phyloP scores from a whole-genome alignment of 768 basidiomycete species.

The Leccinum subtestaceum region DNA sequence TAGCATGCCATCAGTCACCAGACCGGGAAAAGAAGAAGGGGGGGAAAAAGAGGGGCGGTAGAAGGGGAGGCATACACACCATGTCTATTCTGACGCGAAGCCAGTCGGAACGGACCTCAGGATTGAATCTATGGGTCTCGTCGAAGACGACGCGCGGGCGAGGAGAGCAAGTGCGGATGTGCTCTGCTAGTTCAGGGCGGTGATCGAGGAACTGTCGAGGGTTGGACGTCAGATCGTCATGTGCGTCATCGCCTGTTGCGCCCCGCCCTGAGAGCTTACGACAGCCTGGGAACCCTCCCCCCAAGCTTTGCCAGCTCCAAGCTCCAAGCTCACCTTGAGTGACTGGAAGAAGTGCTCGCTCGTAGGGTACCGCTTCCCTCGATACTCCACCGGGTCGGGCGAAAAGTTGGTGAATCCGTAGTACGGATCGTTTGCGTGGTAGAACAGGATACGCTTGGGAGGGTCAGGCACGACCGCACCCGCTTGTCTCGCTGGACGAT shows the following conservation, averaged over 20 bases:
- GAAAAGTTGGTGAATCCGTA: slow-evolving; percentile 47
- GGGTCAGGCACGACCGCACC: background rate
- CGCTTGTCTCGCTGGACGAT: background rate
- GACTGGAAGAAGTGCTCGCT: slow-evolving; percentile 49
- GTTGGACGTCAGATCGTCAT: slow-evolving; percentile 12
- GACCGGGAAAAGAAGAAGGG: background rate
- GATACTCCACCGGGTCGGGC: slow-evolving; percentile 38
- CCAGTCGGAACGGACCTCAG: slow-evolving; percentile 36
- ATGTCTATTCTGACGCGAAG: slow-evolving; percentile 33
- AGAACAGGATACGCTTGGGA: slow-evolving; percentile 32
- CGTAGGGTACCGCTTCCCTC: slow-evolving; percentile 41
- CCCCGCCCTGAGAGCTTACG: background rate
- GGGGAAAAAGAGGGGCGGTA: background rate
- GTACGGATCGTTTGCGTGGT: slow-evolving; percentile 31
- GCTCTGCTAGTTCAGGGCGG: slow-evolving; percentile 34
- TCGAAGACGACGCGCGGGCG: slow-evolving; percentile 34
- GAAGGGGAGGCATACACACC: slow-evolving; percentile 16
- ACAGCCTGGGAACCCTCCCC: too few species aligned
- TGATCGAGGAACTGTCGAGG: slow-evolving; percentile 33
- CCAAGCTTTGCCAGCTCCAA: background rate
- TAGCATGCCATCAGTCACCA: slow-evolving; percentile 5
- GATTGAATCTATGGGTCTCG: slow-evolving; percentile 35
- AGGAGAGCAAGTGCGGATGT: slow-evolving; percentile 34
- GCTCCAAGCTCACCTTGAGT: slow-evolving; percentile 34
- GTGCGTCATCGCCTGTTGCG: slow-evolving; percentile 12